Base-by-base conservation (phyloP, 805 yeast species). In the Saturnispora kantuleensis region DNA sequence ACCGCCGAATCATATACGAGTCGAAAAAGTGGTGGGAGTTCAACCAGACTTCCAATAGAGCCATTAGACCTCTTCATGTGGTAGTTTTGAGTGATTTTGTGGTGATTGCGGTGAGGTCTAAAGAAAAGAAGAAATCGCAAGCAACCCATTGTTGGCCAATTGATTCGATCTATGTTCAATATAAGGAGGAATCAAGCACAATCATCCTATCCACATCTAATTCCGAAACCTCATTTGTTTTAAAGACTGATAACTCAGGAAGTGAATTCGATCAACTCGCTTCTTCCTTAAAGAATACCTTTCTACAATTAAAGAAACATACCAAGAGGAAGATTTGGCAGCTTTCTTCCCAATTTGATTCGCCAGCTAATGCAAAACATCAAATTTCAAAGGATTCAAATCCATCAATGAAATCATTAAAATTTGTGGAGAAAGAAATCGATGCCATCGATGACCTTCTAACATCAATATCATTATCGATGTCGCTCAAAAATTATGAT, bases 21-120 rank as follows among this genome's bases (percentile, higher is more conserved):
- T 78, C 87, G 58, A 82, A 83, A 2, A 73, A 88, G 40, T 89
- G 96, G 96, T 77, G 74, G 47, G 96, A 88, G 61, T 65, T 89
- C 48, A 88, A 87, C 55, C 77, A 83, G 2, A 88, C 93, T 0
- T 86, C 95, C 10, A 78, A 86, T 76, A 85, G 85, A 58, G 81
- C 88, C 1, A 68, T 81, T 31, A 79, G 83, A 52, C 80, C 86
- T 2, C 79, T 82, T 4, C 94, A 84, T 55, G 60, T 89, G 38
- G 84, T 84, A 54, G 62, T 89, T 8, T 67, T 89, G 52, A 88
- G 83, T 56, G 97, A 89, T 60, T 70, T 80, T 54, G 59, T 88
- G 1, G 63, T 89, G 46, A 69, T 89, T 33, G 95, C 96, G 0
- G 77, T 76, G 48, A 57, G 72, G 35, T 38, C 46, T 6, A 35